A percentile compares a stretch with the other conserved stretches of the same genome.
Evolutionary conservation across 345 rosid species (phyloP).

Genomic region (Luvunga scandens): DNA sequence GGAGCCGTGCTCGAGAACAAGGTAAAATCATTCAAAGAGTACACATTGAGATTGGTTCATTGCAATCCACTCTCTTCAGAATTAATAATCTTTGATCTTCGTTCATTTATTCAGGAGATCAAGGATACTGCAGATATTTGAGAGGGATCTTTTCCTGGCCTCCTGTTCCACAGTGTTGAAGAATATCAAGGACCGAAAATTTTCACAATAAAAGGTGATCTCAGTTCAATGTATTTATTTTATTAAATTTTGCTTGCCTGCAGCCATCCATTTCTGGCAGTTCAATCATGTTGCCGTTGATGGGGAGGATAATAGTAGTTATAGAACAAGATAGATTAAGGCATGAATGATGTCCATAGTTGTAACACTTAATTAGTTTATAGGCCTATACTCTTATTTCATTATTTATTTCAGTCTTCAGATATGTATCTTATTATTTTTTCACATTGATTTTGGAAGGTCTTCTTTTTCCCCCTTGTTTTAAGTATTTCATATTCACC

Average conservation of each 20-base stretch:
- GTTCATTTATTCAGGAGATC: conserved; percentile 35
- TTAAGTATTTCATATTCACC: no score
- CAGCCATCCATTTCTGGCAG: neutral
- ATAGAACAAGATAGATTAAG: neutral
- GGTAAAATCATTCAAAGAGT: conserved; percentile 22
- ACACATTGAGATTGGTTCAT: neutral
- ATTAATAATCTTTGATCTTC: neutral
- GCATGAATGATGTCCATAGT: neutral
- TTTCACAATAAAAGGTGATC: conserved; percentile 4
- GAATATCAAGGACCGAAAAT: neutral
- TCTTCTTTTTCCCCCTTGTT: neutral
- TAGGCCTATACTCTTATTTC: neutral
- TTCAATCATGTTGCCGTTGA: neutral
- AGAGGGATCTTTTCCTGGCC: neutral
- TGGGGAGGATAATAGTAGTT: neutral
- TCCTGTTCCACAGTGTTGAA: neutral
- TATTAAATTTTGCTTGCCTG: neutral
- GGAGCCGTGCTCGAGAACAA: conserved; percentile 35
- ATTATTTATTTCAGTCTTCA: neutral
- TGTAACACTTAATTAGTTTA: neutral
- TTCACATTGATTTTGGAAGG: neutral
- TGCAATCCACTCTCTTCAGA: neutral
- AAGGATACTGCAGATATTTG: conserved; percentile 29
- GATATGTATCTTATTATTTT: no score
- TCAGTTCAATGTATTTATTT: neutral